Evolutionary conservation across 2,329 filamentous ascomycete species (phyloP).

Genomic region (Periconia sp.): DNA sequence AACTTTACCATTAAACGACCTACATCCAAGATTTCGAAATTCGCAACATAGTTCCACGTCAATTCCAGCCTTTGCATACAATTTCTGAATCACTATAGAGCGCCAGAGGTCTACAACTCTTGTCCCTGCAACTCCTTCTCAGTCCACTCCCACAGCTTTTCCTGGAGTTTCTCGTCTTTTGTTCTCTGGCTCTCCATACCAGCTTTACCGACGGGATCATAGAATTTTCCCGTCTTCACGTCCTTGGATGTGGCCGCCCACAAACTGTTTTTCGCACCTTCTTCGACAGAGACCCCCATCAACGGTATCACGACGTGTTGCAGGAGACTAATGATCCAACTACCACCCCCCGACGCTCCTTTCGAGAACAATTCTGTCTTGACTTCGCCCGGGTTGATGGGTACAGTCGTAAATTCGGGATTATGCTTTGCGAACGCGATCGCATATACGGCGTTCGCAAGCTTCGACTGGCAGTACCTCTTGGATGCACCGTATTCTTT

Average conservation of each 20-base stretch:
- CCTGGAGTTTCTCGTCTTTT: conserved; percentile 18
- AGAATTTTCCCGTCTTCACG: conserved; percentile 45
- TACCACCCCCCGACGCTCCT: background rate
- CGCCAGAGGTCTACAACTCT: background rate
- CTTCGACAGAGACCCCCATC: conserved; percentile 26
- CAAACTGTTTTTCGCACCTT: conserved; percentile 50
- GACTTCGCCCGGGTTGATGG: conserved; percentile 54
- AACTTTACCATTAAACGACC: no score
- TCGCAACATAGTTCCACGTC: no score
- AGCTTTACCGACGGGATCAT: conserved; percentile 44
- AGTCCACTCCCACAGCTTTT: conserved; percentile 29
- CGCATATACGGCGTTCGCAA: conserved; percentile 54
- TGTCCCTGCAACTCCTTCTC: conserved; percentile 22
- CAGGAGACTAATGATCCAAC: conserved; percentile 1
- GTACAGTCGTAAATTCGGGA: conserved; percentile 46
- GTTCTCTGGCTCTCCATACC: conserved; percentile 5
- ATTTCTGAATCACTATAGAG: no score
- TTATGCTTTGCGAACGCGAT: conserved; percentile 47
- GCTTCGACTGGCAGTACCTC: conserved; percentile 53
- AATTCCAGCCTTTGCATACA: no score
- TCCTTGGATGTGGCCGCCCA: conserved; percentile 49
- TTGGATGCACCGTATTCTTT: background rate
- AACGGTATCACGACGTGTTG: background rate
- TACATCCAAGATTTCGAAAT: no score
- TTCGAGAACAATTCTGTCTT: conserved; percentile 33